Evolutionary conservation across 2,329 filamentous ascomycete species (phyloP), one percentile per base, ranked within the genome.

Genomic region (Paramyrothecium roridum): DNA sequence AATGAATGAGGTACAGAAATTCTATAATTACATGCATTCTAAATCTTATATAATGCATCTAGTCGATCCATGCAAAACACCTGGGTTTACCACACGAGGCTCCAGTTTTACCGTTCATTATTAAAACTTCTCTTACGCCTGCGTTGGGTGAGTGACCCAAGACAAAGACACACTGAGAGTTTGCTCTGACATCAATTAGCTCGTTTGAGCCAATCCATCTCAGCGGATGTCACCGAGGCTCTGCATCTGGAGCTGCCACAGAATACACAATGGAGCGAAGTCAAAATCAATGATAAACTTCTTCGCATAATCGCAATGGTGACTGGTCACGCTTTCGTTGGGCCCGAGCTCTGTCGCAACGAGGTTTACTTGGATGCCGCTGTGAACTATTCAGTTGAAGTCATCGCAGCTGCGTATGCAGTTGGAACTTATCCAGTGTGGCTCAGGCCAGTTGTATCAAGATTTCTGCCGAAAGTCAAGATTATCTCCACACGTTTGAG

Each of bases 331-430:
- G 65, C 80, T 23, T 81, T 81, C 52, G 69, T 81, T 26, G 79
- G 78, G 6, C 64, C 74, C 1, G 76, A 79, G 52, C 69, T 80
- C 1, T 77, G 75, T 58, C 75, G 73, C 33, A 62, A 70, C 3
- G 74, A 77, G 43, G 67, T 70, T 26, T 81, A 80, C 60, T 62
- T 80, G 3, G 70, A 79, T 43, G 69, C 73, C 7, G 71, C 74
- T n/a, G 78, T 80, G 55, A 75, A 76, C 59, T 80, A 77, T 61
- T 79, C 78, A 8, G 53, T 76, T n/a, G 73, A 77, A 21, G 54
- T 79, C 4, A 70, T 77, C 59, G 61, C 54, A 1, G 75, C 73
- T 1, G 66, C 70, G 12, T 51, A 54, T 1, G 67, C 67, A 6
- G 56, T 75, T 7, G 59, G 65, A 33, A 12, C 51, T 8, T 54